phyloP scores from a whole-genome alignment of 306 rosid species.

The Vigna angularis region DNA sequence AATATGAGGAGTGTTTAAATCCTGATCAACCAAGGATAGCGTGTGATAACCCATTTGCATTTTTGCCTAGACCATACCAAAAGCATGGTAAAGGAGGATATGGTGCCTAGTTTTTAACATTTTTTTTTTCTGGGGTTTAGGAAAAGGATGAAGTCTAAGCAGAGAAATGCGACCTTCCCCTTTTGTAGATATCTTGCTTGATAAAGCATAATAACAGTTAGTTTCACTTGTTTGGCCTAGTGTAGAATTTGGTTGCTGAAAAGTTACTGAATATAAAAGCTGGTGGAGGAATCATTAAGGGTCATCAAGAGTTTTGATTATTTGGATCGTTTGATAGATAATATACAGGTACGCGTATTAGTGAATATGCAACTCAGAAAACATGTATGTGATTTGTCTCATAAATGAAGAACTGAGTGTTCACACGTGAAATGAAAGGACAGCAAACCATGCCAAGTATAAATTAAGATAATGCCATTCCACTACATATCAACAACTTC shows the following conservation, averaged over 20 bases:
- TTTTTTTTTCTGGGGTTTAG: constrained; percentile 1
- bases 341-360: constrained; percentile 20
- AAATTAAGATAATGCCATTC: constrained; percentile 24
- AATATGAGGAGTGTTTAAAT: constrained; percentile 42
- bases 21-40: constrained; percentile 26
- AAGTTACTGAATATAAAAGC: constrained; percentile 27
- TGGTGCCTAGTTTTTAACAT: constrained; percentile 7
- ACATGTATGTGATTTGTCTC: neutral
- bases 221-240: constrained; percentile 14
- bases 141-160: neutral
- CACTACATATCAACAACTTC: constrained; percentile 51
- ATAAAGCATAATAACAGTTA: neutral
- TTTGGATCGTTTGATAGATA: constrained; percentile 40
- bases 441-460: constrained; percentile 31
- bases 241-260: constrained; percentile 38
- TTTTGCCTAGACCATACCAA: constrained; percentile 34
- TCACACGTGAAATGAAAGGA: constrained; percentile 1
- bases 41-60: constrained; percentile 46
- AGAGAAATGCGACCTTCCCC: neutral
- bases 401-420: constrained; percentile 17
- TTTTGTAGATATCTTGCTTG: neutral
- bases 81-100: neutral
- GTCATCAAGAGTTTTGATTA: constrained; percentile 23
- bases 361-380: neutral
- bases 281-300: constrained; percentile 45